Evolutionary conservation across 1,284 basidiomycete species (phyloP).

Genomic region (Trichosporon faecale): DNA sequence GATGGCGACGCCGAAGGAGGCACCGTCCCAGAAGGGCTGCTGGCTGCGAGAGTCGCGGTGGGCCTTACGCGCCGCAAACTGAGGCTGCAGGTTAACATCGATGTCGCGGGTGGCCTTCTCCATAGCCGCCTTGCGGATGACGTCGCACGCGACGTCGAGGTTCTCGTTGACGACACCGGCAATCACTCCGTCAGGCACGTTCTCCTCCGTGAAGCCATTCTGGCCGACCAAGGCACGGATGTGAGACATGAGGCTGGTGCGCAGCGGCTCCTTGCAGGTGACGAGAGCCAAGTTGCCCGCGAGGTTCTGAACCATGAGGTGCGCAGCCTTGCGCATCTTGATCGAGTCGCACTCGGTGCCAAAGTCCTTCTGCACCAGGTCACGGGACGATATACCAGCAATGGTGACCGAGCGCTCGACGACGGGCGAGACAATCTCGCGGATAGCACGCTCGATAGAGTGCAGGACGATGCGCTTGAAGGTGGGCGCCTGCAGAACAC

Average conservation of each 20-base stretch:
- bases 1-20: conserved; percentile 63
- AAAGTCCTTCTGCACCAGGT: conserved; percentile 95
- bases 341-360: conserved; percentile 90
- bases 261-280: conserved; percentile 96
- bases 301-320: conserved; percentile 94
- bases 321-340: conserved; percentile 85
- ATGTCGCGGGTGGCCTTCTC: conserved; percentile 93
- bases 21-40: conserved; percentile 84
- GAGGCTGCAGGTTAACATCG: conserved; percentile 78
- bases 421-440: conserved; percentile 97
- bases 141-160: conserved; percentile 86
- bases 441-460: conserved; percentile 89
- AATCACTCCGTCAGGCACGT: conserved; percentile 59
- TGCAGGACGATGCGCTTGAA: conserved; percentile 90
- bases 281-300: conserved; percentile 95
- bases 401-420: conserved; percentile 99
- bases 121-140: conserved; percentile 97
- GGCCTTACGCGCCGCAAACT: conserved; percentile 79
- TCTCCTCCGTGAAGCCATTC: conserved; percentile 78
- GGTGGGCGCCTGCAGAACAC: conserved; percentile 64
- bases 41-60: conserved; percentile 64
- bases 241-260: conserved; percentile 87
- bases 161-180: conserved; percentile 86
- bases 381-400: conserved; percentile 93
- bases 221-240: conserved; percentile 74